phyloP scores from a whole-genome alignment of 1,139 yeast species.

The Saccharomyces hybrid region DNA sequence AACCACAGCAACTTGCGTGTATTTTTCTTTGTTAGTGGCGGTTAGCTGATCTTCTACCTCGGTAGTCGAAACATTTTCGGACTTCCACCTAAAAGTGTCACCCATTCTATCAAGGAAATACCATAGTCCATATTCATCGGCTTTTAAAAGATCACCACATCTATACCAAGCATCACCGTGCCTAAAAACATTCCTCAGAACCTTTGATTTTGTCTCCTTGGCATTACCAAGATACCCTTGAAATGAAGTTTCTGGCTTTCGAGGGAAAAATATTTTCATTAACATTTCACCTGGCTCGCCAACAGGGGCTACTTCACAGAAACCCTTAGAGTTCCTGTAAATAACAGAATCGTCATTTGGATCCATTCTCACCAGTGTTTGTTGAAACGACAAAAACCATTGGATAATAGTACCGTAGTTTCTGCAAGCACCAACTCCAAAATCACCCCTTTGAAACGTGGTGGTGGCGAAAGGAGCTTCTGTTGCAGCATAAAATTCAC shows the following conservation, averaged over 20 bases:
- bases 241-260: conserved; percentile 60
- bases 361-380: conserved; percentile 64
- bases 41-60: conserved; percentile 80
- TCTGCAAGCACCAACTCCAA: conserved; percentile 86
- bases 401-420: conserved; percentile 66
- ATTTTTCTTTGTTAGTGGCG: conserved; percentile 33
- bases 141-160: conserved; percentile 73
- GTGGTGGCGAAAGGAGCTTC: conserved; percentile 93
- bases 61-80: conserved; percentile 89
- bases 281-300: conserved; percentile 84
- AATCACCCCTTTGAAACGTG: conserved; percentile 67
- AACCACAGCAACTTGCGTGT: conserved; percentile 74
- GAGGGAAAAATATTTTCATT: conserved; percentile 63
- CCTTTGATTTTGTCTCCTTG: conserved; percentile 70
- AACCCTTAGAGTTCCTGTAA: conserved; percentile 64
- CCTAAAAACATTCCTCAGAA: conserved; percentile 62
- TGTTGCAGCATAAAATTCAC: conserved; percentile 92
- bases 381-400: conserved; percentile 47
- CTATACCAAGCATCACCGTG: conserved; percentile 92
- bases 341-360: conserved; percentile 71
- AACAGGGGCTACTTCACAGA: conserved; percentile 42
- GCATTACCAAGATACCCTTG: conserved; percentile 86
- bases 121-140: conserved; percentile 62
- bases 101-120: conserved; percentile 92
- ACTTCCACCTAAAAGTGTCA: conserved; percentile 95